Evolutionary conservation across 805 yeast species (phyloP), one percentile per base, ranked within the genome.

Genomic region (Wickerhamomyces bovis): DNA sequence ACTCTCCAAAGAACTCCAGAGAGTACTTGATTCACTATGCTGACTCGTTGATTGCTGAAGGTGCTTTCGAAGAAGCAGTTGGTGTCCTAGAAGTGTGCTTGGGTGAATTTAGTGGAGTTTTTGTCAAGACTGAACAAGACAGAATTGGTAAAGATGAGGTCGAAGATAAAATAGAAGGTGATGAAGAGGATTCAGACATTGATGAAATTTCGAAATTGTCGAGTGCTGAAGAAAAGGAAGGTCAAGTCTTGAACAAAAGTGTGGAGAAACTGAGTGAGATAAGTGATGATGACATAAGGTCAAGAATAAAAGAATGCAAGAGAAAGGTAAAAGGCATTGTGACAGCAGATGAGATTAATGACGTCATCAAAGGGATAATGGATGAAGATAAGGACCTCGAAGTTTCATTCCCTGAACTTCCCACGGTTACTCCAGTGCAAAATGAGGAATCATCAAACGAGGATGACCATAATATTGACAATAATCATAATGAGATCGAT

Each of bases 221-320:
- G 45, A 28, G 42, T 15, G 25, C 43, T 9, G 46, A 44, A 19
- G 44, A 43, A 1, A 50, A 53, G 33, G 53, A 52, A 38, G 49
- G 49, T 31, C 9, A 23, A n/a, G 28, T 51, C 6, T 39, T 52
- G 7, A 25, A 43, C n/a, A 13, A 38, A 3, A 38, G 46, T 13
- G 44, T 52, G 3, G 23, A 31, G n/a, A 36, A 43, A n/a, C 25
- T 47, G 30, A 43, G 44, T 15, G 20, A 36, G 21, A 39, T 51
- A 15, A 49, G 50, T 2, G 57, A 53, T 25, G 46, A 49, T 3
- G 53, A 53, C 16, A 25, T 53, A 2, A 21, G 38, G 2, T 20
- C 15, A 1, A 45, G 47, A 15, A 50, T 51, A 6, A 15, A 41
- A 19, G 47, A 43, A 19, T 51, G 53, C 21, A 43, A 43, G 31